phyloP scores from a whole-genome alignment of 257 asterid species.

The Echium plantagineum region DNA sequence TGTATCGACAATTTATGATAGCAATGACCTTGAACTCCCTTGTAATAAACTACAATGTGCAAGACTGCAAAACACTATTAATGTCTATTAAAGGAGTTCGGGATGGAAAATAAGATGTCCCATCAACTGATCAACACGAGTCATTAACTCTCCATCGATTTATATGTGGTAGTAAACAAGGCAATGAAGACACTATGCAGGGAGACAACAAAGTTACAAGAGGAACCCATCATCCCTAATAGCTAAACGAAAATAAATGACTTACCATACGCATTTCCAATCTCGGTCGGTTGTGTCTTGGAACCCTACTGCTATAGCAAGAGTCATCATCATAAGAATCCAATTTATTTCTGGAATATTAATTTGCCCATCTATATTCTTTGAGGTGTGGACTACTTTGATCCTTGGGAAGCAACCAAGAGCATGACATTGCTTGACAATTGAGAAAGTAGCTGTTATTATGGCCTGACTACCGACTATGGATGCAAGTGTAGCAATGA shows the following conservation, averaged over 20 bases:
- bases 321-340: constrained; percentile 53
- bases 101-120: too few relatives aligned
- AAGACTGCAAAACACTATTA: not conserved
- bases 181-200: not conserved
- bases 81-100: not conserved
- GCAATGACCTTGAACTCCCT: not conserved
- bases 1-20: not conserved
- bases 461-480: constrained; percentile 54
- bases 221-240: not conserved
- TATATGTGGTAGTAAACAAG: not conserved
- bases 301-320: constrained; percentile 45
- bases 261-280: constrained; percentile 65
- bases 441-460: constrained; percentile 61
- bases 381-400: constrained; percentile 54
- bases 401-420: constrained; percentile 61
- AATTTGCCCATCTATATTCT: constrained; percentile 45
- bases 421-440: constrained; percentile 50
- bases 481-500: constrained; percentile 51
- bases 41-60: not conserved
- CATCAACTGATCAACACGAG: too few relatives aligned
- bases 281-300: constrained; percentile 35
- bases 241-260: constrained; percentile 1
- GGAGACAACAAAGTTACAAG: not conserved
- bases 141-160: not conserved
- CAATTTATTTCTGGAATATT: constrained; percentile 63